A percentile compares a stretch with the other conserved stretches of the same genome.
Conservation (phyloP, 306 rosid species). For the Castanospermum australe region DNA sequence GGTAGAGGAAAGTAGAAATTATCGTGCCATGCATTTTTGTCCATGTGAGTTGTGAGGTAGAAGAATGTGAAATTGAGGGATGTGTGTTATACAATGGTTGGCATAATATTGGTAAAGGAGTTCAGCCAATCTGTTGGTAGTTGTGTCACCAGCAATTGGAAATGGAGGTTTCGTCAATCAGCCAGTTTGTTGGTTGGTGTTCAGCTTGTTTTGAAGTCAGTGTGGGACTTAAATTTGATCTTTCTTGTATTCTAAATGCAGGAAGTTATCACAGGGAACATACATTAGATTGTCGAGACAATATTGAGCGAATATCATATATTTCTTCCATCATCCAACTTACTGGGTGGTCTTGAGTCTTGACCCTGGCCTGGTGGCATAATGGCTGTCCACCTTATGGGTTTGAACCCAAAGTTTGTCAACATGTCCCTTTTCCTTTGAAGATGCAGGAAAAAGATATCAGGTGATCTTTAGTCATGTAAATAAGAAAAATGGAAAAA, state of each 20-base stretch:
- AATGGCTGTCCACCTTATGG: neutral
- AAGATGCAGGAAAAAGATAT: neutral
- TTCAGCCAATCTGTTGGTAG: neutral
- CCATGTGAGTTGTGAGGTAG: neutral
- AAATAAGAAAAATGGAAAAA: neutral
- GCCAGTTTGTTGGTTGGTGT: neutral
- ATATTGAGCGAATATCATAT: neutral
- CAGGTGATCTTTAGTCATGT: neutral
- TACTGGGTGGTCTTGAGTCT: conserved; percentile 4
- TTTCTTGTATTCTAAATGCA: neutral
- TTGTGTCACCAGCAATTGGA: neutral
- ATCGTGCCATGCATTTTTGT: neutral
- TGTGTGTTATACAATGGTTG: neutral
- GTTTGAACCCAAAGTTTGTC: neutral
- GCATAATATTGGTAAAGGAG: neutral
- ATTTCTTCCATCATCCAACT: neutral
- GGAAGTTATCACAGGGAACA: neutral
- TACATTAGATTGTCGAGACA: neutral
- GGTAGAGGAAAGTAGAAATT: neutral
- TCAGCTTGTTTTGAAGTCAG: neutral
- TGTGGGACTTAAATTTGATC: neutral
- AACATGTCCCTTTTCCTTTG: neutral
- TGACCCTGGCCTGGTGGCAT: neutral
- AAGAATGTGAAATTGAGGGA: neutral
- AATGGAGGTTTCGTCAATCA: neutral